Conservation (phyloP, 192 early-diverging fungal genomes). For the Linnemannia exigua region DNA sequence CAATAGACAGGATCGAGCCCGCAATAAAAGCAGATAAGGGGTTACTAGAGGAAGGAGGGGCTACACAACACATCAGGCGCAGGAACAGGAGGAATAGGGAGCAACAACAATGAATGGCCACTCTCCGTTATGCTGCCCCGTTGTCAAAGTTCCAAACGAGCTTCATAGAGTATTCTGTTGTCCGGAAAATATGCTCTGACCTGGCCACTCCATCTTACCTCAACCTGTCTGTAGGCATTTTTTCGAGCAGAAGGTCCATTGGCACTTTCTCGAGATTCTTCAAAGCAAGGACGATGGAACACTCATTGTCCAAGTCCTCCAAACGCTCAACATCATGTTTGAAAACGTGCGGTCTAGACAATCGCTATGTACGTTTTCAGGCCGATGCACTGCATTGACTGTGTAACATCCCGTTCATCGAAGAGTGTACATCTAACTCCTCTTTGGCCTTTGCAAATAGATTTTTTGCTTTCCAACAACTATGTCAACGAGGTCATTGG, state of each 20-base stretch:
- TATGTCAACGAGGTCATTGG: conserved; percentile 80
- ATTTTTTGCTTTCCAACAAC: conserved; percentile 79
- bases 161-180: background rate
- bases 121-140: background rate
- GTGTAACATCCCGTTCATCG: background rate
- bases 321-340: conserved; percentile 70
- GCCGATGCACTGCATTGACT: background rate
- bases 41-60: conserved; percentile 8
- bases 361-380: conserved; percentile 57
- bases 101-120: background rate
- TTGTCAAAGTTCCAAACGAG: background rate
- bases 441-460: conserved; percentile 30
- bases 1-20: background rate
- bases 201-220: background rate
- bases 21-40: background rate
- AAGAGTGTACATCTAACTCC: background rate
- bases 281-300: conserved; percentile 49
- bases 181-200: background rate
- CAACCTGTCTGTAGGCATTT: conserved; percentile 43
- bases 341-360: conserved; percentile 61
- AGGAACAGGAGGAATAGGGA: background rate
- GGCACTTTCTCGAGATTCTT: conserved; percentile 54
- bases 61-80: background rate
- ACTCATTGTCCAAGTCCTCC: conserved; percentile 58
- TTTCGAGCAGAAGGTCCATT: conserved; percentile 57